A percentile compares a stretch with the other conserved stretches of the same genome.
Conservation (phyloP, 345 rosid genomes). For the Eutrema japonicum region DNA sequence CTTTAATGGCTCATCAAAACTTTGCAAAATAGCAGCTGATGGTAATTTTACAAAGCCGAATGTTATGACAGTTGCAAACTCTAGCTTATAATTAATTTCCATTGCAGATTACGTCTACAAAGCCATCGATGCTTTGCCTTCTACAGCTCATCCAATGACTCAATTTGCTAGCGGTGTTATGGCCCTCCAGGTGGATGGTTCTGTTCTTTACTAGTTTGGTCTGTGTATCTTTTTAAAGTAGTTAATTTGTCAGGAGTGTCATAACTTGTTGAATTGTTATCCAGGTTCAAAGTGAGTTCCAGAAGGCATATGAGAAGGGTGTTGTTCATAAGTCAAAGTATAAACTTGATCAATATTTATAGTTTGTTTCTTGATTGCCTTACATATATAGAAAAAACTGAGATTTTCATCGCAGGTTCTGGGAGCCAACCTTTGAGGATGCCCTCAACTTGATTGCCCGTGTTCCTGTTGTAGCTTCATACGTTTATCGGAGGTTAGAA, state of each 20-base stretch:
- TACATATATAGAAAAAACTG: constrained; percentile 14
- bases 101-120: constrained; percentile 76
- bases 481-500: constrained; percentile 76
- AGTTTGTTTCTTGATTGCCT: constrained; percentile 14
- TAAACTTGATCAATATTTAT: constrained; percentile 32
- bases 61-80: background rate
- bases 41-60: background rate
- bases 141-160: constrained; percentile 95
- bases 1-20: background rate
- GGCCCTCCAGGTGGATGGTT: constrained; percentile 86
- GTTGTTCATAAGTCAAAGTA: constrained; percentile 82
- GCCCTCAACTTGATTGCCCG: constrained; percentile 88
- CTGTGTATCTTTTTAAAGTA: background rate
- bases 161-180: constrained; percentile 92
- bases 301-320: constrained; percentile 82
- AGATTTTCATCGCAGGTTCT: constrained; percentile 55
- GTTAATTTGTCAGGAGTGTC: background rate
- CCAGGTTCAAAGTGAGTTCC: constrained; percentile 95
- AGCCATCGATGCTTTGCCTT: constrained; percentile 86
- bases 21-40: background rate
- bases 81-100: background rate
- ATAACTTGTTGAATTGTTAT: constrained; percentile 35
- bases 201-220: constrained; percentile 11
- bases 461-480: constrained; percentile 77
- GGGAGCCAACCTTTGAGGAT: constrained; percentile 94